phyloP scores from a whole-genome alignment of 2,329 filamentous ascomycete species.

The Botrytis porri region DNA sequence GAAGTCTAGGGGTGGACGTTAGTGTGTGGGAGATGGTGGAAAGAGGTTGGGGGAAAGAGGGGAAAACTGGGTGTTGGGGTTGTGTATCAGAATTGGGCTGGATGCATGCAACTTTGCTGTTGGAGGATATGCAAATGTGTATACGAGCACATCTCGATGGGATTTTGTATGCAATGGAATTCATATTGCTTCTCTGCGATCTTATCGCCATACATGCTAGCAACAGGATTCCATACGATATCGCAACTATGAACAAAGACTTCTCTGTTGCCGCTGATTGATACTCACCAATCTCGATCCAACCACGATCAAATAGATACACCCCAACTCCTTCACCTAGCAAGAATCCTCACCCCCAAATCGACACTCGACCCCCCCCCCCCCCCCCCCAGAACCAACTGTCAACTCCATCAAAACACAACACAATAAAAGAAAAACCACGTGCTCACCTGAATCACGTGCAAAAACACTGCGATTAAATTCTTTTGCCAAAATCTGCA shows the following conservation, averaged over 20 bases:
- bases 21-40: not conserved
- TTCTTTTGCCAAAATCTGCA: conserved; percentile 60
- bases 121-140: not conserved
- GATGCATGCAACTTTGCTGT: no score
- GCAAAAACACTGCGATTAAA: conserved; percentile 61
- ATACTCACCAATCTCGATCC: not conserved
- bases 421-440: not conserved
- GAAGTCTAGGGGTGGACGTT: conserved; percentile 46
- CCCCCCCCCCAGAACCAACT: no score
- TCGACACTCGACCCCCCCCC: no score
- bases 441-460: conserved; percentile 53
- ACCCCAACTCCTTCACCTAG: accelerated
- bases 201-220: not conserved
- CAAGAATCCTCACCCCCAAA: no score
- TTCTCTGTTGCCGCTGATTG: not conserved
- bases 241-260: not conserved
- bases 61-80: not conserved
- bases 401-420: not conserved
- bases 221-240: not conserved
- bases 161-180: not conserved
- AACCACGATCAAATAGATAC: not conserved
- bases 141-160: not conserved
- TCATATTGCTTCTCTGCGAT: not conserved
- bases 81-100: not conserved
- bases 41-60: no score